These are phyloP conservation scores for Leersia perrieri DNA, from an alignment of 176 grass and related monocot species.

Conservation along the genomic window DNA sequence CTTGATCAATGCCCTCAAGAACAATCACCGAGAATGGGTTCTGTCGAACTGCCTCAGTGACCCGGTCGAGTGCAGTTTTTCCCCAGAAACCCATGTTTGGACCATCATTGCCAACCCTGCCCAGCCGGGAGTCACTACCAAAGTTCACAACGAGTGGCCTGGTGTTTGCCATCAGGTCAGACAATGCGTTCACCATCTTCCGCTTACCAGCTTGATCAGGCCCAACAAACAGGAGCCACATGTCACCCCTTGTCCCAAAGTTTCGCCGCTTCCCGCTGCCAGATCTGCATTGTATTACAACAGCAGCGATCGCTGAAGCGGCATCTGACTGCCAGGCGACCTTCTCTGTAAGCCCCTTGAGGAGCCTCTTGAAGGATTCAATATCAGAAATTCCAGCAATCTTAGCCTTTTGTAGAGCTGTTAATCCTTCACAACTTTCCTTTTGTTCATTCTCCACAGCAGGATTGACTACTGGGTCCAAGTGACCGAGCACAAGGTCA, in stretches of 20 bases:
- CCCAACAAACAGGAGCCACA: slow-evolving; percentile 91
- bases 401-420: slow-evolving; percentile 68
- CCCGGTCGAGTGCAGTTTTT: slow-evolving; percentile 64
- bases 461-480: slow-evolving; percentile 11
- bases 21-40: slow-evolving; percentile 87
- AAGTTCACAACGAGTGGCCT: slow-evolving; percentile 59
- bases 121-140: slow-evolving; percentile 13
- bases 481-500: slow-evolving; percentile 67
- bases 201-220: slow-evolving; percentile 84
- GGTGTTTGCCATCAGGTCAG: slow-evolving; percentile 61
- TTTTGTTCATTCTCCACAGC: slow-evolving; percentile 42
- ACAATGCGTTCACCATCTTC: slow-evolving; percentile 80
- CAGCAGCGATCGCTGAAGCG: slow-evolving; percentile 74
- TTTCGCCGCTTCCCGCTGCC: slow-evolving; percentile 56
- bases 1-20: slow-evolving; percentile 78
- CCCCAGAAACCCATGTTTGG: slow-evolving; percentile 56
- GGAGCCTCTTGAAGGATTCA: slow-evolving; percentile 84
- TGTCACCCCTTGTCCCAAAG: slow-evolving; percentile 60
- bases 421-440: slow-evolving; percentile 43
- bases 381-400: slow-evolving; percentile 76
- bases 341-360: slow-evolving; percentile 76
- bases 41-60: slow-evolving; percentile 72
- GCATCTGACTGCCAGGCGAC: slow-evolving; percentile 92
- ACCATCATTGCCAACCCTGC: slow-evolving; percentile 33
- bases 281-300: slow-evolving; percentile 75